Evolutionary conservation across 352 stramenopile genomes (phyloP).

Genomic region (Aphanomyces astaci): DNA sequence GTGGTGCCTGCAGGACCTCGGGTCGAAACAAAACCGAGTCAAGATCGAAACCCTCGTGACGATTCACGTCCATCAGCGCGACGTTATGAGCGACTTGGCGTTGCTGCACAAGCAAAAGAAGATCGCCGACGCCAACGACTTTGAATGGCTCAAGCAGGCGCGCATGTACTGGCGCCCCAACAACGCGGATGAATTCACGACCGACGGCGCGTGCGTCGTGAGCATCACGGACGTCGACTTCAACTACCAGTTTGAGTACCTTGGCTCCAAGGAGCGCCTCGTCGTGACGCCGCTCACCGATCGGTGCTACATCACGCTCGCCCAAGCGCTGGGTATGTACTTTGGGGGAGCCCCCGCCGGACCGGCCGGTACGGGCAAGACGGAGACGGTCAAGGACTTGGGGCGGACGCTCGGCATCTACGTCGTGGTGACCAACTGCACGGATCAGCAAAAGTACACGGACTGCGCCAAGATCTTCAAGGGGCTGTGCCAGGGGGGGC

Average conservation of each 20-base stretch:
- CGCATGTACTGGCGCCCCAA: slow-evolving; percentile 96
- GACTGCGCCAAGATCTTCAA: slow-evolving; percentile 99
- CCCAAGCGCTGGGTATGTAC: slow-evolving; percentile 97
- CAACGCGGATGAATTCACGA: slow-evolving; percentile 90
- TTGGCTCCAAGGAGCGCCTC: slow-evolving; percentile 94
- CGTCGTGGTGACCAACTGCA: slow-evolving; percentile 97
- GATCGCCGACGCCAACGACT: slow-evolving; percentile 96
- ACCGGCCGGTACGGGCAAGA: slow-evolving; percentile 94
- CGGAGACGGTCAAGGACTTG: slow-evolving; percentile 96
- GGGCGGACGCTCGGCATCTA: slow-evolving; percentile 93
- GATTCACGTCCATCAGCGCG: slow-evolving; percentile 97
- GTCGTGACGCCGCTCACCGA: slow-evolving; percentile 97
- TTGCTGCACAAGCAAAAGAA: slow-evolving; percentile 93
- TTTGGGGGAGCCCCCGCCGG: slow-evolving; percentile 94
- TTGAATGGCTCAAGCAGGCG: slow-evolving; percentile 99
- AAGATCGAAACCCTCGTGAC: slow-evolving; percentile 98
- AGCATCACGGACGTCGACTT: slow-evolving; percentile 98
- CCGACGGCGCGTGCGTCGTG: slow-evolving; percentile 93
- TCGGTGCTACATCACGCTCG: slow-evolving; percentile 96
- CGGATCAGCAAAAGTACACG: slow-evolving; percentile 96
- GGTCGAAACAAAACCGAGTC: slow-evolving; percentile 94
- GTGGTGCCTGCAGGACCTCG: slow-evolving; percentile 95
- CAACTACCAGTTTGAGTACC: slow-evolving; percentile 98
- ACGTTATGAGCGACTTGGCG: slow-evolving; percentile 94
- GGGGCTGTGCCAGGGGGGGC: slow-evolving; percentile 91